Percentiles rank a stretch among this genome's conserved stretches.
Conservation (phyloP, 768 basidiomycete genomes). For the Amanita polypyramis region DNA sequence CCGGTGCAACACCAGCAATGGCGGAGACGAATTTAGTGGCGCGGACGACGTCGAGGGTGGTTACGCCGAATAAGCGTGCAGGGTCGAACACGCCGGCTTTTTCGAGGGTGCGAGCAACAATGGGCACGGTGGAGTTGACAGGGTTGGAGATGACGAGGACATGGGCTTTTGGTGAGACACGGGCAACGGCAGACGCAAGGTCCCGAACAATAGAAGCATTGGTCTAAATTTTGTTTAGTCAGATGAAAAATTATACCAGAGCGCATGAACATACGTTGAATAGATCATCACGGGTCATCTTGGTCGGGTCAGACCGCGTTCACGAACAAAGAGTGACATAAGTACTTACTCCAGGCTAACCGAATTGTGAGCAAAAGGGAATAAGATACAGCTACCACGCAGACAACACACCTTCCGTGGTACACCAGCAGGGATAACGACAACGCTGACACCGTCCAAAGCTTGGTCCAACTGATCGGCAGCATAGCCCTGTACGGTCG, state of each 20-base stretch:
- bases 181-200: conserved; percentile 81
- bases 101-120: conserved; percentile 85
- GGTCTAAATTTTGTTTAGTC: conserved; percentile 43
- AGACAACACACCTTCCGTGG: conserved; percentile 72
- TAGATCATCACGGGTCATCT: conserved; percentile 97
- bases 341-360: conserved; percentile 74
- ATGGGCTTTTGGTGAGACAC: conserved; percentile 83
- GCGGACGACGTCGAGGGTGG: conserved; percentile 97
- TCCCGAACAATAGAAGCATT: conserved; percentile 97
- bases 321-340: conserved; percentile 7
- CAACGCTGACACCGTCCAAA: conserved; percentile 81
- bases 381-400: conserved; percentile 10
- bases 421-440: conserved; percentile 98
- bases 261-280: conserved; percentile 62
- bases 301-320: conserved; percentile 2
- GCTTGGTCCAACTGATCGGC: conserved; percentile 86
- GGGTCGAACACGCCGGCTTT: conserved; percentile 92
- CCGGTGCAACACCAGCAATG: conserved; percentile 53
- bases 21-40: conserved; percentile 82
- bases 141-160: conserved; percentile 98
- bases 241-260: neutral
- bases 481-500: conserved; percentile 67
- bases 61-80: conserved; percentile 85
- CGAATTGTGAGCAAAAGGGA: conserved; percentile 11
- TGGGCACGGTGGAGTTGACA: conserved; percentile 96